Base-by-base conservation (phyloP, 73 alveolate genomes). In the Paramecium sonneborni region DNA sequence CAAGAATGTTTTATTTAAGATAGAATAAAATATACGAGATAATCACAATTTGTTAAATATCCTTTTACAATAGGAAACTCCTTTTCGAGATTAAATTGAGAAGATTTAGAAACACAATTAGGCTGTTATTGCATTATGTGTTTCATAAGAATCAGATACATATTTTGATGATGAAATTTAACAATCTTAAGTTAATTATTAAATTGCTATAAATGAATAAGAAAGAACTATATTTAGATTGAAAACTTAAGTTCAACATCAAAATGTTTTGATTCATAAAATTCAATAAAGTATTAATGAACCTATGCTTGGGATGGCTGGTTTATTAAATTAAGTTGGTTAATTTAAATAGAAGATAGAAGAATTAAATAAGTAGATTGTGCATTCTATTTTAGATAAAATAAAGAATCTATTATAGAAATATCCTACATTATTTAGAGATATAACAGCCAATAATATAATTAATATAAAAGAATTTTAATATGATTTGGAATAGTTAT, bases 371-470 rank as follows among this genome's bases (percentile, higher is more conserved):
- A 46, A 1, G 18, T 43, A 79, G 14, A 37, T 9, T 41, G 41
- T 79, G 14, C 74, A 79, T 14, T 43, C 76, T 21, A 23, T 43
- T 41, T 79, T 79, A 18, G 90, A 79, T 44, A 79, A 44, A 41
- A 43, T 79, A 15, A 79, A 20, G 24, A 46, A 43, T 6, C 44
- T 79, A 1, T 41, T 79, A 79, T 20, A 43, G 32, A 39, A 79
- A 79, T 79, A 79, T 44, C 90, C 90, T 14, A 79, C 76, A 41
- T 12, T 79, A 46, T 79, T 79, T 79, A 39, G 90, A 79, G 90
- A 79, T 3, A 14, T 30, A 28, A 79, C 90, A 23, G 30, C 90
- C 5, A 24, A 43, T 24, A 79, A 46, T 46, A 79, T 79, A 6
- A 39, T 79, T 14, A 79, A 79, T 79, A 79, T 79, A 18, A 79